Percentiles rank a stretch among this genome's conserved stretches.
Evolutionary conservation across 1,284 basidiomycete genomes (phyloP).

Genomic region (Agaricales sp.): DNA sequence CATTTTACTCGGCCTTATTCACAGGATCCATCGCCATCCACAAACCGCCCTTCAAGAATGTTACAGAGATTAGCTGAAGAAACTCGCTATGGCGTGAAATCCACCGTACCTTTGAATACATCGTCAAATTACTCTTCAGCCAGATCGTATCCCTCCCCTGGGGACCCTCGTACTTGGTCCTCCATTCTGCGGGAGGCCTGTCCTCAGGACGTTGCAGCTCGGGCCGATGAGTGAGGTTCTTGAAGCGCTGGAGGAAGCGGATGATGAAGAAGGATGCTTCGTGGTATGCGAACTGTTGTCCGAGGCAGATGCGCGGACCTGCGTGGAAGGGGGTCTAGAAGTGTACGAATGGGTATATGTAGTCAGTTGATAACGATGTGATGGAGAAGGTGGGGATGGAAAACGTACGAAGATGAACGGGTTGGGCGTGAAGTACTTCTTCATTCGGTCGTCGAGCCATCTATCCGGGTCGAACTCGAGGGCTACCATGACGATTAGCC

Average conservation of each 20-base stretch:
- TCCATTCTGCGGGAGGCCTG: not conserved
- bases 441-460: conserved; percentile 17
- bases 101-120: not conserved
- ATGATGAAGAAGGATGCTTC: conserved; percentile 1
- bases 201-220: not conserved
- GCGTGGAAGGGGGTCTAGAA: conserved; percentile 17
- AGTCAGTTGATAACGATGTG: not conserved
- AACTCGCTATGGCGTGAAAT: not conserved
- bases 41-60: conserved; percentile 16
- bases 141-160: conserved; percentile 13
- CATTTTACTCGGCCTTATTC: too few species aligned
- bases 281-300: conserved; percentile 12
- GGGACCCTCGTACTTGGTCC: not conserved
- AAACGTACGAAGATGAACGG: conserved; percentile 18
- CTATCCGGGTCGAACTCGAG: conserved; percentile 23
- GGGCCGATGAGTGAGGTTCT: not conserved
- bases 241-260: not conserved
- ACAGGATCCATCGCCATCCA: conserved; percentile 21
- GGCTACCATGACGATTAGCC: conserved; percentile 16
- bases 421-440: conserved; percentile 16
- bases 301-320: conserved; percentile 19
- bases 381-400: conserved; percentile 3
- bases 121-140: not conserved
- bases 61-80: not conserved
- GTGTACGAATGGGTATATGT: not conserved